Percentiles rank a stretch among this genome's conserved stretches.
Conservation (phyloP, 1,284 basidiomycete genomes). For the Malassezia obtusa region DNA sequence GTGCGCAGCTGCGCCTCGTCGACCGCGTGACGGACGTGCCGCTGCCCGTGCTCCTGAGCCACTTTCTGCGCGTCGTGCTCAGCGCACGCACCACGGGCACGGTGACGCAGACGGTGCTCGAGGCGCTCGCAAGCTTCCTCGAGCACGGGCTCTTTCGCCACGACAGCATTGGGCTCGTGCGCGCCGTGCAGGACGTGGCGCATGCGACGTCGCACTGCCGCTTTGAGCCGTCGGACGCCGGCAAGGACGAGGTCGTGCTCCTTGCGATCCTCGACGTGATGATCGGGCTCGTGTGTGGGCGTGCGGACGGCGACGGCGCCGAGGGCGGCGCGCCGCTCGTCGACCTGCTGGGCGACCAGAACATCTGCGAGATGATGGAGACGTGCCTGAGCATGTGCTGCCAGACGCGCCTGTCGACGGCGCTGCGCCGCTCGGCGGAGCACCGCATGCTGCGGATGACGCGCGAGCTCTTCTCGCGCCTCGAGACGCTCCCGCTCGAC, state of each 20-base stretch:
- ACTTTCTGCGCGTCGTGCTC: constrained; percentile 81
- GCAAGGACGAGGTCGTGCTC: constrained; percentile 77
- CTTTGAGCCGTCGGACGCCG: constrained; percentile 88
- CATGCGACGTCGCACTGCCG: constrained; percentile 87
- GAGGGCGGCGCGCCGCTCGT: constrained; percentile 18
- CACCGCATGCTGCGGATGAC: constrained; percentile 83
- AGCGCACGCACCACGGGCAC: constrained; percentile 86
- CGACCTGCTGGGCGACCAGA: constrained; percentile 60
- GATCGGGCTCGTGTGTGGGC: constrained; percentile 64
- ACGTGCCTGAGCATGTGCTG: constrained; percentile 94
- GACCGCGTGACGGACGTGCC: constrained; percentile 25
- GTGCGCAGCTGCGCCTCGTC: constrained; percentile 55
- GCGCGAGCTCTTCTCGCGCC: constrained; percentile 65
- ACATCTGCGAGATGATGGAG: constrained; percentile 96
- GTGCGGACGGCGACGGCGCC: constrained; percentile 7
- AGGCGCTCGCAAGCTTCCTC: constrained; percentile 77
- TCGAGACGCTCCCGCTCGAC: constrained; percentile 55
- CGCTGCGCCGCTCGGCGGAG: constrained; percentile 82
- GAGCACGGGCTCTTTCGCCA: constrained; percentile 63
- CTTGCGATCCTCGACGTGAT: constrained; percentile 85
- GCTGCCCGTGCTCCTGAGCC: constrained; percentile 27
- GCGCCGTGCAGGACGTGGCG: constrained; percentile 72
- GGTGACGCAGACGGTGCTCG: constrained; percentile 79
- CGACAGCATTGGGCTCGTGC: constrained; percentile 34
- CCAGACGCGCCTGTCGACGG: constrained; percentile 84